Evolutionary conservation across 2,329 filamentous ascomycete genomes (phyloP).

Genomic region (Aspergillus sp.): DNA sequence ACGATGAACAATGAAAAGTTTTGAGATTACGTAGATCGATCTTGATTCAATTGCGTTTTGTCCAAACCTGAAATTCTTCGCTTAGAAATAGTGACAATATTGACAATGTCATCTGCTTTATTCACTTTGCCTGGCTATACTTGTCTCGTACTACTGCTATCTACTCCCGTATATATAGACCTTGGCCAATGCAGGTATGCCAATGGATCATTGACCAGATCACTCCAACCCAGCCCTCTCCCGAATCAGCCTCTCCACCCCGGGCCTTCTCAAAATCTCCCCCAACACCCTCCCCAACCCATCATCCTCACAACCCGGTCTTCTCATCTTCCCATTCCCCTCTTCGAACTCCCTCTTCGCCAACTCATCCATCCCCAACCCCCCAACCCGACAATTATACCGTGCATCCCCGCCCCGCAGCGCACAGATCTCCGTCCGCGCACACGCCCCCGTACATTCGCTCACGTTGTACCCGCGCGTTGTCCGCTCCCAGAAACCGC

Average conservation of each 20-base stretch:
- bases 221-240: background rate
- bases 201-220: background rate
- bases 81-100: background rate
- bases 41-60: background rate
- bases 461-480: conserved; percentile 47
- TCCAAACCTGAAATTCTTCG: background rate
- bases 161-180: background rate
- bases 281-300: conserved; percentile 24
- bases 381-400: conserved; percentile 49
- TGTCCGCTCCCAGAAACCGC: conserved; percentile 49
- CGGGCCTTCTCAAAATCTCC: conserved; percentile 14
- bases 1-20: conserved; percentile 5
- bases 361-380: conserved; percentile 24
- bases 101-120: background rate
- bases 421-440: conserved; percentile 51
- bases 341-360: conserved; percentile 26
- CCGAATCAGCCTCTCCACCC: background rate
- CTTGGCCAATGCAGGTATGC: too few relatives aligned
- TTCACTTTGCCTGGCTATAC: background rate
- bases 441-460: conserved; percentile 46
- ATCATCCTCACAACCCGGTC: conserved; percentile 25
- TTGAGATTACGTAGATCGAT: background rate
- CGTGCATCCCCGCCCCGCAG: conserved; percentile 54
- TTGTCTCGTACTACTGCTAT: background rate
- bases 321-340: background rate